A percentile compares a stretch with the other conserved stretches of the same genome.
These are phyloP conservation scores for Ophiobolus disseminans DNA, from an alignment of 2,329 filamentous ascomycete genomes.

Conservation along the genomic window DNA sequence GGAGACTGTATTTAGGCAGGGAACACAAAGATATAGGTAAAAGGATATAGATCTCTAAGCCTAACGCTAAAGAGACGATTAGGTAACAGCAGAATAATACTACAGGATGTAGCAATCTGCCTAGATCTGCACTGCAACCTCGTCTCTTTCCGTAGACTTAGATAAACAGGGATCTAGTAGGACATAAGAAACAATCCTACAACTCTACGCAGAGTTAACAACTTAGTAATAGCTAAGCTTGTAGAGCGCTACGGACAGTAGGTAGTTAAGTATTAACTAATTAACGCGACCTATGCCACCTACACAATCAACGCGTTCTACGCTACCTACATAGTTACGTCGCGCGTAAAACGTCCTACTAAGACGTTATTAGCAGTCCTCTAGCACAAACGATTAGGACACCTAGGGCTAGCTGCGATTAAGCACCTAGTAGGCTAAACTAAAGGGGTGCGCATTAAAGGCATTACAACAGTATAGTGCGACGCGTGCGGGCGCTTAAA, in stretches of 20 bases:
- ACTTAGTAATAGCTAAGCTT: neutral
- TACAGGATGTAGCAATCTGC: neutral
- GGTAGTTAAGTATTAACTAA: neutral
- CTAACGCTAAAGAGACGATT: neutral
- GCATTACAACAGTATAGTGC: neutral
- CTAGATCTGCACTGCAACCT: neutral
- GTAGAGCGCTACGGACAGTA: neutral
- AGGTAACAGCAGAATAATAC: neutral
- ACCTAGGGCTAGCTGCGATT: neutral
- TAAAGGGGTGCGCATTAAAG: slow-evolving; percentile 3
- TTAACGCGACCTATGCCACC: too few species aligned
- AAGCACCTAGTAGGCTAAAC: neutral
- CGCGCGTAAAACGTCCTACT: neutral
- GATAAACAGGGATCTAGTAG: neutral
- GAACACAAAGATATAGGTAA: neutral
- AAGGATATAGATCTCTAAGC: neutral
- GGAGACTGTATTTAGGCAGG: neutral
- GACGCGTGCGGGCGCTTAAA: neutral
- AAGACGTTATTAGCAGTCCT: neutral
- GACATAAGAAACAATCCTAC: neutral
- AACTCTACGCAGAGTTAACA: neutral
- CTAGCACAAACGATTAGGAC: neutral
- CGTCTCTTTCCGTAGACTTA: neutral
- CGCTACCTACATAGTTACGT: neutral
- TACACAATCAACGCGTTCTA: neutral